Percentiles rank a stretch among this genome's conserved stretches.
Evolutionary conservation across 345 rosid genomes (phyloP).

Genomic region (Brassica cretica): DNA sequence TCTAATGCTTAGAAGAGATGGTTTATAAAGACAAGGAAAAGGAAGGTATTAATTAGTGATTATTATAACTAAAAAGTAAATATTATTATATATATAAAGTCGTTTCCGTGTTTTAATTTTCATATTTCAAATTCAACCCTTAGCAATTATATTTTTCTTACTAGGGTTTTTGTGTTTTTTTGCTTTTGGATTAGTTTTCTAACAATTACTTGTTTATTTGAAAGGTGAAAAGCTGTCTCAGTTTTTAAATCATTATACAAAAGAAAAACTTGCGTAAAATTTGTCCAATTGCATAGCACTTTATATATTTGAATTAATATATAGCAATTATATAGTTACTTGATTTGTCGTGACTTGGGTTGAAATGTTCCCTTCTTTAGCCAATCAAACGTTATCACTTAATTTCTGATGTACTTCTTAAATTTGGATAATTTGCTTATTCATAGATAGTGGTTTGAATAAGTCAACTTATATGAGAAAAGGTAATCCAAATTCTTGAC

Average conservation of each 20-base stretch:
- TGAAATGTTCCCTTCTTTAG: slow-evolving; percentile 39
- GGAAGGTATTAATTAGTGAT: slow-evolving; percentile 16
- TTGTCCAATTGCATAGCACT: slow-evolving; percentile 27
- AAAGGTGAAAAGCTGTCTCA: slow-evolving; percentile 26
- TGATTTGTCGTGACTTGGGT: slow-evolving; percentile 40
- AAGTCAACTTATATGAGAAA: neutral
- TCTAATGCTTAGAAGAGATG: slow-evolving; percentile 29
- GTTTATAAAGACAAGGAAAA: slow-evolving; percentile 33
- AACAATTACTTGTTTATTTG: slow-evolving; percentile 26
- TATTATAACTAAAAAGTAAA: slow-evolving; percentile 22
- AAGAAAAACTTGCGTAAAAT: slow-evolving; percentile 35
- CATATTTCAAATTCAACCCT: slow-evolving; percentile 38
- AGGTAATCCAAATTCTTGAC: neutral
- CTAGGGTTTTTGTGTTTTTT: slow-evolving; percentile 57
- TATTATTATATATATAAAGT: slow-evolving; percentile 26
- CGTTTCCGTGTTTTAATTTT: slow-evolving; percentile 42
- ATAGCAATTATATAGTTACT: neutral
- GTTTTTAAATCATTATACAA: slow-evolving; percentile 18
- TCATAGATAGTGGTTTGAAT: neutral
- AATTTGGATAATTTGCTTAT: slow-evolving; percentile 10
- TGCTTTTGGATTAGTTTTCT: slow-evolving; percentile 75
- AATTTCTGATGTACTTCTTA: neutral
- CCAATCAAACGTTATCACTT: slow-evolving; percentile 34
- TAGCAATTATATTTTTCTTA: slow-evolving; percentile 24
- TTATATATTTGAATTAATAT: slow-evolving; percentile 20